Evolutionary conservation across 495 filamentous ascomycete species (phyloP).

Genomic region (Penicillium waksmanii): DNA sequence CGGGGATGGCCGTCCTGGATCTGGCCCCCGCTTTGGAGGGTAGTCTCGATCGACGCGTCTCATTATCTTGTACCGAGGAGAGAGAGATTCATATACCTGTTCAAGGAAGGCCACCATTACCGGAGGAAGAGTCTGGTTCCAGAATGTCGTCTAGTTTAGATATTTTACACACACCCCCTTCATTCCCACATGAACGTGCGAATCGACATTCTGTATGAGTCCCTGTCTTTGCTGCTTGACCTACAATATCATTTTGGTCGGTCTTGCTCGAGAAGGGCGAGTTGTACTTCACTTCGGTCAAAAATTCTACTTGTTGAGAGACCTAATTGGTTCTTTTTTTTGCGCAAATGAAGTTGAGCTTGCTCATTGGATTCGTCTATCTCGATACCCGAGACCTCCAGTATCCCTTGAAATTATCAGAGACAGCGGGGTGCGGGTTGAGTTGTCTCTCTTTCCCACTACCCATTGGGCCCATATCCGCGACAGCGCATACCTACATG

Average conservation of each 20-base stretch:
- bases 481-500: slow-evolving; percentile 23
- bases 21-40: neutral
- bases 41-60: slow-evolving; percentile 2
- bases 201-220: neutral
- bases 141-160: neutral
- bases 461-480: slow-evolving; percentile 18
- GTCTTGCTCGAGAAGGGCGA: neutral
- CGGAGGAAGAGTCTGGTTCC: neutral
- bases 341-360: neutral
- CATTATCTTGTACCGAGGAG: neutral
- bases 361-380: neutral
- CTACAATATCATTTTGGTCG: neutral
- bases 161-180: neutral
- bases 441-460: neutral
- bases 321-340: neutral
- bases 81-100: neutral
- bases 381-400: slow-evolving; percentile 14
- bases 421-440: slow-evolving; percentile 6
- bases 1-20: slow-evolving; percentile 12
- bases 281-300: neutral
- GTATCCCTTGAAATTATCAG: slow-evolving; percentile 14
- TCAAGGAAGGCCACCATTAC: neutral
- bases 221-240: neutral
- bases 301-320: neutral
- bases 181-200: neutral